Evolutionary conservation across 805 yeast species (phyloP).

Genomic region (Metschnikowia shivogae): DNA sequence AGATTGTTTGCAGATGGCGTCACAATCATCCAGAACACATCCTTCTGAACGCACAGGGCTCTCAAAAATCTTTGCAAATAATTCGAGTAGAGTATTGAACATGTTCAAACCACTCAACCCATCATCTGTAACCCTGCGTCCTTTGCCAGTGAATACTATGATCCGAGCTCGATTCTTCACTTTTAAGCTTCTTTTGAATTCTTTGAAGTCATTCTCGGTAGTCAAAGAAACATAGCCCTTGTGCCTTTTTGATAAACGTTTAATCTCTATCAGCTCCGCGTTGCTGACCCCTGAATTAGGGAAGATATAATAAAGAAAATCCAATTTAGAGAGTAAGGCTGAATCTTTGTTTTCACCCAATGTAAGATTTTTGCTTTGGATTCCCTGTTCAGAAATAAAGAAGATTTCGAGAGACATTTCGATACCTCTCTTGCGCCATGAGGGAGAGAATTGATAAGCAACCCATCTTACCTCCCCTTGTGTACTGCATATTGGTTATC

Average conservation of each 20-base stretch:
- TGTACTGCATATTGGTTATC: slow-evolving; percentile 1
- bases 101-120: background rate
- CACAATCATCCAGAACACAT: background rate
- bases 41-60: background rate
- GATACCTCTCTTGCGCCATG: background rate
- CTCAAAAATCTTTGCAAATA: background rate
- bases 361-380: background rate
- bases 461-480: background rate
- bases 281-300: background rate
- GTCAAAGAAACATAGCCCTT: slow-evolving; percentile 39
- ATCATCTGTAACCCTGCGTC: background rate
- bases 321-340: background rate
- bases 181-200: slow-evolving; percentile 43
- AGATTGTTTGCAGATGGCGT: too few relatives aligned
- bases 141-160: slow-evolving; percentile 2
- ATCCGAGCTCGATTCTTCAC: slow-evolving; percentile 45
- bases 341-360: background rate
- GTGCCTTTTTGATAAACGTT: slow-evolving; percentile 47
- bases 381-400: background rate
- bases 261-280: slow-evolving; percentile 3
- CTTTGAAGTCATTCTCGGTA: slow-evolving; percentile 36
- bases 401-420: background rate
- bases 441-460: background rate
- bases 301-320: background rate
- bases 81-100: background rate